Evolutionary conservation across 2,329 filamentous ascomycete species (phyloP).

Genomic region (Fusarium sp.): DNA sequence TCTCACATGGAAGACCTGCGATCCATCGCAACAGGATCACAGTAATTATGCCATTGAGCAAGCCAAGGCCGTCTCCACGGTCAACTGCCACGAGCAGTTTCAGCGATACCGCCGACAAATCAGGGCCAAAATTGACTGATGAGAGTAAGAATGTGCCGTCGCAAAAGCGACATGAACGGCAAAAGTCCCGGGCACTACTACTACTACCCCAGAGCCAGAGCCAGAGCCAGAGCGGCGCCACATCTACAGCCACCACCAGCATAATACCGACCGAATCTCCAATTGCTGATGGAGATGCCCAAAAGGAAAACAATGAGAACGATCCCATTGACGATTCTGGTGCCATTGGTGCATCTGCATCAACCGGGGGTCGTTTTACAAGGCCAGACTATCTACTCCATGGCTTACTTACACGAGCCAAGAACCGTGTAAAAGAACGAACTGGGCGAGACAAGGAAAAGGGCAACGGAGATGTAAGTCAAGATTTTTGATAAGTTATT

Average conservation of each 20-base stretch:
- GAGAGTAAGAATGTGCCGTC: conserved; percentile 26
- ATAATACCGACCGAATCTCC: background rate
- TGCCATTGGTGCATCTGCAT: conserved; percentile 12
- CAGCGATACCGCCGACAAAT: conserved; percentile 17
- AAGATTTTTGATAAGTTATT: background rate
- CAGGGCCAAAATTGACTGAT: background rate
- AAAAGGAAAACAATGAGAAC: conserved; percentile 2
- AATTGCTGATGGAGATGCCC: background rate
- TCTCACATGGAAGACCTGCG: background rate
- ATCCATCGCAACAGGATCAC: background rate
- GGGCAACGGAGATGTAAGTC: conserved; percentile 35
- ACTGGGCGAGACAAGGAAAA: conserved; percentile 14
- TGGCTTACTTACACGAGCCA: conserved; percentile 34
- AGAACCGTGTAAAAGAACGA: conserved; percentile 37
- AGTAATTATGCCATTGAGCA: conserved; percentile 36
- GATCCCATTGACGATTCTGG: conserved; percentile 13
- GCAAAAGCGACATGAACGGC: conserved; percentile 19
- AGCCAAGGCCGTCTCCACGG: conserved; percentile 32
- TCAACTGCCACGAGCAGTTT: conserved; percentile 17
- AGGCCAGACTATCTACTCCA: conserved; percentile 36
- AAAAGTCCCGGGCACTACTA: conserved; percentile 18
- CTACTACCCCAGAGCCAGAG: conserved; percentile 9
- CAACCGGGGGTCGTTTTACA: conserved; percentile 26
- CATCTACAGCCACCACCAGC: background rate
- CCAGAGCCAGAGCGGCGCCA: conserved; percentile 16